Evolutionary conservation across 345 rosid species (phyloP).

Genomic region (Eucalyptus melliodora): DNA sequence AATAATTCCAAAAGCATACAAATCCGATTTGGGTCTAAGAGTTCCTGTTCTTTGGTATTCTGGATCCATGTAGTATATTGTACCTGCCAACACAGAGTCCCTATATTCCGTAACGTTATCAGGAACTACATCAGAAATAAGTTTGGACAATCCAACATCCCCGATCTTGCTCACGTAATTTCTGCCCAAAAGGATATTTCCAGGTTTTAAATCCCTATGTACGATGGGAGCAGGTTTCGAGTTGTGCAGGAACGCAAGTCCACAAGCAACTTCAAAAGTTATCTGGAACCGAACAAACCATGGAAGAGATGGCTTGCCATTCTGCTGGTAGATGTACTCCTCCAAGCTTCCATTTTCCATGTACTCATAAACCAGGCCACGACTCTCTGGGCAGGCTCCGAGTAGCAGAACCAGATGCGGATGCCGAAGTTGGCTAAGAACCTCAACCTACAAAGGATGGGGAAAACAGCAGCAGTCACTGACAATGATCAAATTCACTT

Average conservation of each 20-base stretch:
- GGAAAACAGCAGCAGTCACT: not conserved
- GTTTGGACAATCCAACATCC: constrained; percentile 86
- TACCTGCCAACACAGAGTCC: constrained; percentile 63
- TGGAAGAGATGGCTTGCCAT: constrained; percentile 64
- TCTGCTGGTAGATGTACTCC: constrained; percentile 31
- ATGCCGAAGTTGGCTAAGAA: constrained; percentile 75
- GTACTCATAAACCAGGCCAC: constrained; percentile 80
- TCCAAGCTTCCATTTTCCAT: constrained; percentile 81
- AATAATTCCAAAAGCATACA: constrained; percentile 71
- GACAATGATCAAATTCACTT: not conserved
- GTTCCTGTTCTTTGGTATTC: constrained; percentile 89
- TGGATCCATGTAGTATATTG: constrained; percentile 82
- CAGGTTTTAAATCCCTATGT: constrained; percentile 85
- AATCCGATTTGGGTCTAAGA: constrained; percentile 79
- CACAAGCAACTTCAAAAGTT: constrained; percentile 73
- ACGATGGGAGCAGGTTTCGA: constrained; percentile 82
- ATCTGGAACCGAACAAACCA: constrained; percentile 72
- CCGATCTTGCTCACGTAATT: constrained; percentile 80
- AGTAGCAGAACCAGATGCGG: constrained; percentile 73
- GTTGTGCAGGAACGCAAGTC: constrained; percentile 81
- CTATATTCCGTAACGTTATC: constrained; percentile 59
- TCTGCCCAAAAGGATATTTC: constrained; percentile 59
- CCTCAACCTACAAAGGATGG: constrained; percentile 51
- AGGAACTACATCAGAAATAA: constrained; percentile 58
- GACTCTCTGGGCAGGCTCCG: constrained; percentile 82